These are phyloP conservation scores for Acacia concinna DNA, from an alignment of 331 rosid species.

Conservation along the genomic window DNA sequence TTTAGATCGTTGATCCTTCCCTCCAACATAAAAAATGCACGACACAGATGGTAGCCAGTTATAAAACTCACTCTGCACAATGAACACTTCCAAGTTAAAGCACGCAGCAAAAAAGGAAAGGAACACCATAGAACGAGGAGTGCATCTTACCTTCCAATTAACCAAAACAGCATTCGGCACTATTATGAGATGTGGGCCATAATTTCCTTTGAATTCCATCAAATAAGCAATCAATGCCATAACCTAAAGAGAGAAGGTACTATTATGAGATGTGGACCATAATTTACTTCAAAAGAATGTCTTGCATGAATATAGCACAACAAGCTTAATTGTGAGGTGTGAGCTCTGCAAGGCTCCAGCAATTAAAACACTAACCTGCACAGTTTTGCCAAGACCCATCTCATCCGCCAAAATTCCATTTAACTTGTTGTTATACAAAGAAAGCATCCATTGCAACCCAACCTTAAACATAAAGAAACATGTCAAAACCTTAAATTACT, in stretches of 20 bases:
- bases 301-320: constrained; percentile 18
- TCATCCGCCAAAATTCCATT: constrained; percentile 99
- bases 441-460: constrained; percentile 99
- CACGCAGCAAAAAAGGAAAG: constrained; percentile 8
- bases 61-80: constrained; percentile 82
- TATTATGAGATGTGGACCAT: no score
- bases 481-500: constrained; percentile 4
- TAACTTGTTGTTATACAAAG: constrained; percentile 93
- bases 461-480: constrained; percentile 56
- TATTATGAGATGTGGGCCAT: constrained; percentile 98
- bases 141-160: constrained; percentile 86
- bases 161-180: constrained; percentile 99
- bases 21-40: constrained; percentile 92
- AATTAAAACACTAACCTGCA: constrained; percentile 55
- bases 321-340: constrained; percentile 17
- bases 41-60: constrained; percentile 94
- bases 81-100: constrained; percentile 32
- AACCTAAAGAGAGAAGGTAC: constrained; percentile 65
- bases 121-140: constrained; percentile 24
- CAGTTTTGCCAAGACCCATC: constrained; percentile 99
- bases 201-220: constrained; percentile 97
- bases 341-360: constrained; percentile 12
- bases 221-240: constrained; percentile 99
- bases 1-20: constrained; percentile 83
- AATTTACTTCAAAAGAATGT: constrained; percentile 12